A percentile compares a stretch with the other conserved stretches of the same genome.
Evolutionary conservation across 2,329 filamentous ascomycete species (phyloP).

Genomic region (Colletotrichum shisoi): DNA sequence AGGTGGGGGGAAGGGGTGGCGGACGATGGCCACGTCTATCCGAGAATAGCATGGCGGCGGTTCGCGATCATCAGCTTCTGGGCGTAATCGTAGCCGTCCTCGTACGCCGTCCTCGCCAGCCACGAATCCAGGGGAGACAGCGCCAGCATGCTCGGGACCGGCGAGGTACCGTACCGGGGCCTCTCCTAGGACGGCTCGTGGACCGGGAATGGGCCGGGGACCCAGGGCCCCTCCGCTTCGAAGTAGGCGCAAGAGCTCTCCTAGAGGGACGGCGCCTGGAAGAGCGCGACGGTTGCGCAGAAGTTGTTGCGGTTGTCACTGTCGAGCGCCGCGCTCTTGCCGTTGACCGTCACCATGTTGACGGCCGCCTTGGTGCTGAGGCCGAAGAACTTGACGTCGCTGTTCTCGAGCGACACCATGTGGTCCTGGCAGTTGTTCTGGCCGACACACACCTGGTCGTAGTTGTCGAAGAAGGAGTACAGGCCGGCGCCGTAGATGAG

Average conservation of each 20-base stretch:
- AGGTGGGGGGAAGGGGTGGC: no score
- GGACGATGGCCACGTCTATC: background rate
- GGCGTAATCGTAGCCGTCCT: constrained; percentile 2
- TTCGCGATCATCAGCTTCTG: background rate
- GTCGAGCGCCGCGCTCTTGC: constrained; percentile 61
- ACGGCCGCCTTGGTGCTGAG: constrained; percentile 77
- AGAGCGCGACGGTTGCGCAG: constrained; percentile 67
- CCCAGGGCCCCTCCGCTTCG: background rate
- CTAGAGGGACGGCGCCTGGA: constrained; percentile 44
- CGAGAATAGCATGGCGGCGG: background rate
- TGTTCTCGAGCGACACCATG: constrained; percentile 76
- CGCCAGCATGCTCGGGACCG: background rate
- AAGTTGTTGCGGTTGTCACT: constrained; percentile 71
- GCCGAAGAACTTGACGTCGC: constrained; percentile 68
- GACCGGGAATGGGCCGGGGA: background rate
- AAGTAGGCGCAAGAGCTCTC: background rate
- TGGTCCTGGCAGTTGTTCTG: constrained; percentile 77
- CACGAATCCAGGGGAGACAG: background rate
- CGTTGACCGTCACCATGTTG: constrained; percentile 75
- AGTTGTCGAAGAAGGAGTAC: constrained; percentile 87
- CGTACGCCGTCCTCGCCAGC: background rate
- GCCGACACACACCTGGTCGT: constrained; percentile 72
- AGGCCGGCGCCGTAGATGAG: constrained; percentile 76
- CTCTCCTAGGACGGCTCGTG: background rate
- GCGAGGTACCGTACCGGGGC: background rate